phyloP scores from a whole-genome alignment of 2,329 filamentous ascomycete species.

The Xylariales sp. region DNA sequence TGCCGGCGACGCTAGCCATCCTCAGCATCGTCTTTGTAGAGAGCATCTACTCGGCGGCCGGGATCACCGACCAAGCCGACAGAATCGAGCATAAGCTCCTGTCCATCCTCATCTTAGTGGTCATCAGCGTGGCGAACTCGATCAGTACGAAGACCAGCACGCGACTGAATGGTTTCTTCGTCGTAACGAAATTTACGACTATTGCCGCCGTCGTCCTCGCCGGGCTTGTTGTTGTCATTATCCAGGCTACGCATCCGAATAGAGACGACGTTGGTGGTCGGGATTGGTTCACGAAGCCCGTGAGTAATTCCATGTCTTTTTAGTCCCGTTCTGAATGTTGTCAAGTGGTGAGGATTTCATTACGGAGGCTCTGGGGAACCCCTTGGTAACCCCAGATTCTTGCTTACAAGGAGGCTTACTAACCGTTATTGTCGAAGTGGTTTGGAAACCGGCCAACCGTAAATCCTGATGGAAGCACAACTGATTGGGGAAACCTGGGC shows the following conservation, averaged over 20 bases:
- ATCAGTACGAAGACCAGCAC: slow-evolving; percentile 68
- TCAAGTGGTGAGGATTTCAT: too few species aligned
- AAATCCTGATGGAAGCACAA: slow-evolving; percentile 61
- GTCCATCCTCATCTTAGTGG: slow-evolving; percentile 59
- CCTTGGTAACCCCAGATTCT: not conserved
- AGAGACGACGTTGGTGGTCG: slow-evolving; percentile 56
- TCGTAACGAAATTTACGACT: slow-evolving; percentile 63
- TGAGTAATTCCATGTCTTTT: slow-evolving; percentile 9
- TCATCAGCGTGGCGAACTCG: slow-evolving; percentile 64
- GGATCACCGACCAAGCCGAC: slow-evolving; percentile 57
- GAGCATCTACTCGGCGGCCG: slow-evolving; percentile 66
- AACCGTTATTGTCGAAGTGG: slow-evolving; percentile 54
- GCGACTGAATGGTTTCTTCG: slow-evolving; percentile 66
- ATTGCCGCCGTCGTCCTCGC: slow-evolving; percentile 62
- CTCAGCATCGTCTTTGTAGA: slow-evolving; percentile 73
- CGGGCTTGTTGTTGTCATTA: slow-evolving; percentile 58
- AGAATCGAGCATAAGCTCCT: slow-evolving; percentile 62
- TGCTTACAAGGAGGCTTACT: not conserved
- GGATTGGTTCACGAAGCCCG: slow-evolving; percentile 62
- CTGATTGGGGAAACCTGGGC: slow-evolving; percentile 61
- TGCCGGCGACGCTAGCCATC: slow-evolving; percentile 73
- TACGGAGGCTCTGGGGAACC: too few species aligned
- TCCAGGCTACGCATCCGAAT: slow-evolving; percentile 54
- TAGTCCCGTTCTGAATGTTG: too few species aligned
- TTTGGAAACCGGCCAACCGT: slow-evolving; percentile 63